These are phyloP conservation scores for Pseudocercospora fijiensis DNA, from an alignment of 2,329 filamentous ascomycete species.

Conservation along the genomic window DNA sequence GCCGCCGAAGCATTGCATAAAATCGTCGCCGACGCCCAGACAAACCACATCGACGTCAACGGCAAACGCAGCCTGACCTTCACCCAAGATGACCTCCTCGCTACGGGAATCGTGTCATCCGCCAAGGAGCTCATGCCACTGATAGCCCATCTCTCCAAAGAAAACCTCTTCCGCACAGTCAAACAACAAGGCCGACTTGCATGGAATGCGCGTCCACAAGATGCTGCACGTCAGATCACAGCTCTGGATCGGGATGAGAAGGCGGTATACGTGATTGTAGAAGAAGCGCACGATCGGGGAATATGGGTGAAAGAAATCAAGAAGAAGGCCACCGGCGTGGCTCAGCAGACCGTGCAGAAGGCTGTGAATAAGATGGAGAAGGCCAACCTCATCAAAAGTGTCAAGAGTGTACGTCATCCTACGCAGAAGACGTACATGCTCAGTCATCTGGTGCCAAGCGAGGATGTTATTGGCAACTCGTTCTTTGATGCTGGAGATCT, in stretches of 20 bases:
- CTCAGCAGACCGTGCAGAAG: conserved; percentile 77
- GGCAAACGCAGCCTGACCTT: conserved; percentile 35
- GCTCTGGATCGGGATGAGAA: conserved; percentile 66
- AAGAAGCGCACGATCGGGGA: conserved; percentile 78
- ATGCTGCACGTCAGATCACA: conserved; percentile 38
- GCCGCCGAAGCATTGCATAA: conserved; percentile 35
- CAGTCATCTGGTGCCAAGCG: conserved; percentile 75
- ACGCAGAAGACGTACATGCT: conserved; percentile 97
- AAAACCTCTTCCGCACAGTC: conserved; percentile 37
- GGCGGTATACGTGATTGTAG: conserved; percentile 85
- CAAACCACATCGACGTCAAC: conserved; percentile 23
- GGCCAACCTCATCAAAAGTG: conserved; percentile 79
- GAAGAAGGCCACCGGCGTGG: conserved; percentile 70
- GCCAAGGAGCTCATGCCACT: conserved; percentile 33
- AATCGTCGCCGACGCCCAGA: conserved; percentile 24
- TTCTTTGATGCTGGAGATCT: conserved; percentile 93
- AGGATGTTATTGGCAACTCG: conserved; percentile 86
- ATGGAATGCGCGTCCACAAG: conserved; percentile 33
- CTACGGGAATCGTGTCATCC: conserved; percentile 26
- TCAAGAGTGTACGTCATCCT: conserved; percentile 88
- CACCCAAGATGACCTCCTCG: conserved; percentile 35
- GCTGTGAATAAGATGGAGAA: conserved; percentile 79
- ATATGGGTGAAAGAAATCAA: conserved; percentile 90
- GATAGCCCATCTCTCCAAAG: conserved; percentile 35
- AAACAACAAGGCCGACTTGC: conserved; percentile 32